These are phyloP conservation scores for Aegilops umbellulata DNA, from an alignment of 176 grass and related monocot genomes.

Conservation along the genomic window DNA sequence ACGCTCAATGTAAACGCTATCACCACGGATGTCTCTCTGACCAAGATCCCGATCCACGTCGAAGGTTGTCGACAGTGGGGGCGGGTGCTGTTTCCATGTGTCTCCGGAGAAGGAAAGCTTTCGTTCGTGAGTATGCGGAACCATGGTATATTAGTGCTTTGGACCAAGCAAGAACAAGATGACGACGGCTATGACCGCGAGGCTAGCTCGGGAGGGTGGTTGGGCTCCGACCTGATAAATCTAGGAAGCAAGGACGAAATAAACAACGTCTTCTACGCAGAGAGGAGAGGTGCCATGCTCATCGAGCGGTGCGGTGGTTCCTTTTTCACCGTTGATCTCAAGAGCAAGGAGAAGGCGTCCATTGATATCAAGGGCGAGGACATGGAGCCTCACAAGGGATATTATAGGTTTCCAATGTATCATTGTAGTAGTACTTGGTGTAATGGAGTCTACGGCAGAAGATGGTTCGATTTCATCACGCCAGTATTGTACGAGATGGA, in stretches of 20 bases:
- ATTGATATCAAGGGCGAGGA: too few relatives aligned
- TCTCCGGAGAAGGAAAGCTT: not conserved
- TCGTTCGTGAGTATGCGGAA: not conserved
- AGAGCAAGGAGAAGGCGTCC: not conserved
- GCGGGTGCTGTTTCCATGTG: not conserved
- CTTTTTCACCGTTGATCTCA: not conserved
- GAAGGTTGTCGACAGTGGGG: not conserved
- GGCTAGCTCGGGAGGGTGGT: not conserved
- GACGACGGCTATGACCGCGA: not conserved
- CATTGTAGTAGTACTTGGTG: too few relatives aligned
- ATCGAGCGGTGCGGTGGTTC: not conserved
- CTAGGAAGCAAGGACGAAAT: not conserved
- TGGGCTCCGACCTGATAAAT: not conserved
- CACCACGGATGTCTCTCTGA: not conserved
- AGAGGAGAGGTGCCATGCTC: not conserved
- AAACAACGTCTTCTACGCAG: not conserved
- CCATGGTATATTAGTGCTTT: not conserved
- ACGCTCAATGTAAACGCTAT: not conserved
- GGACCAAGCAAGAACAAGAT: not conserved
- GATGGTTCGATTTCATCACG: too few relatives aligned
- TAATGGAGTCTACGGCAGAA: too few relatives aligned
- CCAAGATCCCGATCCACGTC: not conserved
- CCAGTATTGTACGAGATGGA: too few relatives aligned
- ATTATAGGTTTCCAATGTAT: too few relatives aligned
- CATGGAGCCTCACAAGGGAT: too few relatives aligned